Base-by-base conservation (phyloP, 2,329 filamentous ascomycete genomes). In the Penicillium psychrosexuale region DNA sequence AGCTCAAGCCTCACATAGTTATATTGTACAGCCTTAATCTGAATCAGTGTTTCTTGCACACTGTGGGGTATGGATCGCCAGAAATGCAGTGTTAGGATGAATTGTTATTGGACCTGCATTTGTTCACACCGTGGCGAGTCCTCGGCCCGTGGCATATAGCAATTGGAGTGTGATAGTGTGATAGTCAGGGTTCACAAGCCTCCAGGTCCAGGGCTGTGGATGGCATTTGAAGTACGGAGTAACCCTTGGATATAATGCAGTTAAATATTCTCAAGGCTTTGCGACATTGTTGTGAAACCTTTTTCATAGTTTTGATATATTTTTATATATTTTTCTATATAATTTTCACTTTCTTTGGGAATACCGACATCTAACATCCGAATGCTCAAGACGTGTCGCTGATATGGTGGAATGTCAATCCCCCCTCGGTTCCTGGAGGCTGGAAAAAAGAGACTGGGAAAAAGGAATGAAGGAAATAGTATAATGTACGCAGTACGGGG, bases 61-160 rank as follows among this genome's bases (percentile, higher is more conserved):
- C 19, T 64, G 63, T 64, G 62, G 59, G 59, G 60, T 48, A 60
- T 57, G 62, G 63, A 64, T 64, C 61, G 50, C 31, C 59, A 31
- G 47, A 45, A 45, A 44, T 62, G 51, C 58, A 49, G 53, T 39
- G 47, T 39, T 43, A 31, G 49, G 49, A 49, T 33, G 11, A 45
- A 44, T 44, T 50, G 30, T 45, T 45, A 64, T 65, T 63, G 57
- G 63, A 53, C 39, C 50, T 42, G 38, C 27, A 40, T 46, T 34
- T 36, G 43, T 46, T 57, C 53, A 27, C 37, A 38, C 52, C 7
- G 22, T 47, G 6, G 39, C 39, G 40, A 51, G 49, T 38, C 46
- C 48, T 44, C 44, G 48, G 50, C 53, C 60, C 55, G 52, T 52
- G 57, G 49, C 34, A 53, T 57, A 56, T 33, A 53, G 24, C 17